phyloP scores from a whole-genome alignment of 2,329 filamentous ascomycete species.

The Ceratocystiopsis sp. region DNA sequence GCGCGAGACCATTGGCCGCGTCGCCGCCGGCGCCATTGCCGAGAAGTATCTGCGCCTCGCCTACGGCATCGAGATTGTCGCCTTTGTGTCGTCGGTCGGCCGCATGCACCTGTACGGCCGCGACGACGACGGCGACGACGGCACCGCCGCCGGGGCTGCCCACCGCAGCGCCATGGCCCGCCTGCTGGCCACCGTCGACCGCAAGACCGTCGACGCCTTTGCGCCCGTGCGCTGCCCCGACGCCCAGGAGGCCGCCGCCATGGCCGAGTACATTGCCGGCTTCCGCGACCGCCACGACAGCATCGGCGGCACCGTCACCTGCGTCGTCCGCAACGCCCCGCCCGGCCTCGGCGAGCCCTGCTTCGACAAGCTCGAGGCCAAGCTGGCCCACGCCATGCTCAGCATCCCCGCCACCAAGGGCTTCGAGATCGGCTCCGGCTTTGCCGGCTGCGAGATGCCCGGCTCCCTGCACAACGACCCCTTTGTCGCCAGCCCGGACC shows the following conservation, averaged over 20 bases:
- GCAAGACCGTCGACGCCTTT: conserved; percentile 63
- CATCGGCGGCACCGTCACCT: conserved; percentile 89
- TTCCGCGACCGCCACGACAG: conserved; percentile 69
- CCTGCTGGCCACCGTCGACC: conserved; percentile 54
- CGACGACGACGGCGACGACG: conserved; percentile 1
- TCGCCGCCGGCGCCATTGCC: conserved; percentile 79
- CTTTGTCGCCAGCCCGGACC: conserved; percentile 44
- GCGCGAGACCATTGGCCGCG: conserved; percentile 86
- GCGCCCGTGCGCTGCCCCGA: conserved; percentile 81
- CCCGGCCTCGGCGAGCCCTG: conserved; percentile 79
- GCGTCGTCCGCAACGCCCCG: conserved; percentile 75
- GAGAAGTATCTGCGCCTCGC: conserved; percentile 77
- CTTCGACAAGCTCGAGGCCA: conserved; percentile 91
- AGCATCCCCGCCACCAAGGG: conserved; percentile 90
- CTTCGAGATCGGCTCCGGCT: conserved; percentile 90
- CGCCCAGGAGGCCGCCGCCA: conserved; percentile 42
- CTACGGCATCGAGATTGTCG: conserved; percentile 78
- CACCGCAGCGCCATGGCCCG: conserved; percentile 13
- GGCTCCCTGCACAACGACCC: conserved; percentile 88
- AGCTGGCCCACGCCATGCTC: conserved; percentile 83
- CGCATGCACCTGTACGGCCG: conserved; percentile 55
- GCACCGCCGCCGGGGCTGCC: not conserved
- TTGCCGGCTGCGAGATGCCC: conserved; percentile 68
- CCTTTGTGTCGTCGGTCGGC: conserved; percentile 78
- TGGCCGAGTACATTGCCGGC: conserved; percentile 64